Evolutionary conservation across 768 basidiomycete genomes (phyloP).

Genomic region (Suillus spraguei): DNA sequence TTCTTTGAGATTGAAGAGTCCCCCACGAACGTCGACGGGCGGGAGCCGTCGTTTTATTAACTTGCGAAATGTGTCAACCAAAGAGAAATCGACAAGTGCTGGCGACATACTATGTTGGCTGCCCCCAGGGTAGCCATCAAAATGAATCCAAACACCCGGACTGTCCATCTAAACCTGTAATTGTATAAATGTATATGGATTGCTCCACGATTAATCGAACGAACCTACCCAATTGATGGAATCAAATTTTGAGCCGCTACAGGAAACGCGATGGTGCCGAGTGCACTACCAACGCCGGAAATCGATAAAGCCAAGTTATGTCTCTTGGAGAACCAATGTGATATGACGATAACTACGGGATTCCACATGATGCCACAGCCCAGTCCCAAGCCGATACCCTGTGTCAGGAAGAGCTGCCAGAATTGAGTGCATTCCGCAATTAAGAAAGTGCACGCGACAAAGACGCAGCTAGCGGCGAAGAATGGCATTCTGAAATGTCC

Average conservation of each 20-base stretch:
- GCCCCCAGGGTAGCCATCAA: conserved; percentile 51
- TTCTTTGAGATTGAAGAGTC: conserved; percentile 55
- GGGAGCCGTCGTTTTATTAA: conserved; percentile 50
- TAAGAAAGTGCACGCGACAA: conserved; percentile 62
- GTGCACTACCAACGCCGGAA: conserved; percentile 62
- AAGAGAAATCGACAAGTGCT: conserved; percentile 11
- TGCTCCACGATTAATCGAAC: conserved; percentile 17
- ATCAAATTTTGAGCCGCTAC: conserved; percentile 60
- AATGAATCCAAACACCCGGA: conserved; percentile 70
- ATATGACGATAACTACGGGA: conserved; percentile 56
- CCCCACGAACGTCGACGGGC: conserved; percentile 52
- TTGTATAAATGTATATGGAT: background rate
- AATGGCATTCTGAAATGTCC: conserved; percentile 63
- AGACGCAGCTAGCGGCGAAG: conserved; percentile 45
- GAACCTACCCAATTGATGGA: conserved; percentile 58
- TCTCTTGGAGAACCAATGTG: conserved; percentile 71
- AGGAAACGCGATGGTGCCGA: conserved; percentile 72
- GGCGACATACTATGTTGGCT: conserved; percentile 51
- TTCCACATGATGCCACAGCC: conserved; percentile 63
- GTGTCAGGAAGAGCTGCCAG: conserved; percentile 80
- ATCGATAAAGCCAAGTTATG: conserved; percentile 62
- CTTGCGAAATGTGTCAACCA: conserved; percentile 6
- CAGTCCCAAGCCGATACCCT: conserved; percentile 70
- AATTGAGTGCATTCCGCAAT: conserved; percentile 69
- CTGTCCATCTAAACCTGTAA: conserved; percentile 73